Percentiles rank a stretch among this genome's conserved stretches.
Conservation (phyloP, 345 rosid genomes). For the Odontarrhena argentea region DNA sequence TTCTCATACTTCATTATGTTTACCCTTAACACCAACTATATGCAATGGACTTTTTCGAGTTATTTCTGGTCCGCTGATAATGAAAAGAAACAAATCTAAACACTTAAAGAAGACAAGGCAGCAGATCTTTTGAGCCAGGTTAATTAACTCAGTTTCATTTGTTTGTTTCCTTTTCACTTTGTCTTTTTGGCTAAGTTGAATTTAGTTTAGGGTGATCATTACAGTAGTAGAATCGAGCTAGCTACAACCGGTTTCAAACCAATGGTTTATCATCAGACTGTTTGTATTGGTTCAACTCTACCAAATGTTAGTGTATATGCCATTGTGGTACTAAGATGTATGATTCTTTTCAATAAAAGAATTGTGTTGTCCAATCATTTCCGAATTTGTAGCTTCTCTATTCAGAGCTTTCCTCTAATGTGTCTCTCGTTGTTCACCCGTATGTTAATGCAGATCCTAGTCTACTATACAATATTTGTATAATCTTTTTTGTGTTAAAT, state of each 20-base stretch:
- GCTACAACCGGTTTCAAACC: conserved; percentile 20
- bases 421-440: too few relatives aligned
- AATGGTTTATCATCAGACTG: conserved; percentile 13
- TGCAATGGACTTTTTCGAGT: conserved; percentile 59
- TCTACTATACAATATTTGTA: too few relatives aligned
- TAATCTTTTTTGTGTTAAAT: too few relatives aligned
- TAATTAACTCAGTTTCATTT: conserved; percentile 12
- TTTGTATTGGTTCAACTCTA: neutral
- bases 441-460: too few relatives aligned
- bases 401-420: neutral
- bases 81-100: conserved; percentile 55
- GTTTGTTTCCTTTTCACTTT: neutral
- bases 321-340: neutral
- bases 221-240: conserved; percentile 16
- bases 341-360: neutral
- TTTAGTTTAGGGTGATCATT: conserved; percentile 11
- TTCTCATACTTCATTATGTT: conserved; percentile 56
- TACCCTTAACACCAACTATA: conserved; percentile 53
- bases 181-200: conserved; percentile 11
- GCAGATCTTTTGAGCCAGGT: neutral
- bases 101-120: neutral
- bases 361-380: conserved; percentile 2
- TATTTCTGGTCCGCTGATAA: conserved; percentile 35
- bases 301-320: conserved; percentile 12
- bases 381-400: neutral